These are phyloP conservation scores for Aspergillus ochraceoroseus DNA, from an alignment of 2,329 filamentous ascomycete genomes.

Conservation along the genomic window DNA sequence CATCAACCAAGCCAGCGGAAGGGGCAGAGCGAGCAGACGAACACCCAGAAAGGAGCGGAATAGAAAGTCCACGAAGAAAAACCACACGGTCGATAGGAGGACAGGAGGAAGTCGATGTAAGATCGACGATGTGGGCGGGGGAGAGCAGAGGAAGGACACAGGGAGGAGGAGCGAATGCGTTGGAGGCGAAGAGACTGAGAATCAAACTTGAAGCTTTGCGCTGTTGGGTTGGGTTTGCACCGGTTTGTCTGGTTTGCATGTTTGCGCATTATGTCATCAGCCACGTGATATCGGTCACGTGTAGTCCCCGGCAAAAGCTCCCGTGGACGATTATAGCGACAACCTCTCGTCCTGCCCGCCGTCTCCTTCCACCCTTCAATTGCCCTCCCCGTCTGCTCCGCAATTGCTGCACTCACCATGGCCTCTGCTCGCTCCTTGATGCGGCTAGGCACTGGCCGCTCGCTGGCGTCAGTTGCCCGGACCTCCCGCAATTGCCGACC, in stretches of 20 bases:
- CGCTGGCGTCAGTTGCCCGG: conserved; percentile 35
- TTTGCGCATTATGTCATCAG: conserved; percentile 14
- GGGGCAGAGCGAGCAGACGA: conserved; percentile 20
- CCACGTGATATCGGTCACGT: conserved; percentile 23
- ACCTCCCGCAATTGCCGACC: conserved; percentile 33
- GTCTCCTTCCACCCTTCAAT: conserved; percentile 17
- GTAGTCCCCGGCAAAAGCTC: conserved; percentile 24
- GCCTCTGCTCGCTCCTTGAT: conserved; percentile 45
- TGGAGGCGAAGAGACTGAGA: conserved; percentile 23
- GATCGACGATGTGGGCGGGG: conserved; percentile 5
- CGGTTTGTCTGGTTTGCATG: conserved; percentile 23
- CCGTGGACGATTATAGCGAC: conserved; percentile 17
- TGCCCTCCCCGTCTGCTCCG: conserved; percentile 16
- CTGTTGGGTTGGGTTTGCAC: conserved; percentile 21
- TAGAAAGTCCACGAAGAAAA: conserved; percentile 11
- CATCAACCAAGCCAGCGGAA: conserved; percentile 20
- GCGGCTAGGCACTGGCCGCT: conserved; percentile 41
- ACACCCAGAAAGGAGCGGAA: conserved; percentile 18
- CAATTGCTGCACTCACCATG: conserved; percentile 38
- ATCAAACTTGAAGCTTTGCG: conserved; percentile 22
- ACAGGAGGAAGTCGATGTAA: background rate
- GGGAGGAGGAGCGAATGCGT: conserved; percentile 18
- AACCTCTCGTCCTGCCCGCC: conserved; percentile 23
- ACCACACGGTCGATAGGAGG: conserved; percentile 3
- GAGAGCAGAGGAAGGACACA: conserved; percentile 5